These are phyloP conservation scores for Liquidambar formosana DNA, from an alignment of 164 flowering plant species.

Conservation along the genomic window DNA sequence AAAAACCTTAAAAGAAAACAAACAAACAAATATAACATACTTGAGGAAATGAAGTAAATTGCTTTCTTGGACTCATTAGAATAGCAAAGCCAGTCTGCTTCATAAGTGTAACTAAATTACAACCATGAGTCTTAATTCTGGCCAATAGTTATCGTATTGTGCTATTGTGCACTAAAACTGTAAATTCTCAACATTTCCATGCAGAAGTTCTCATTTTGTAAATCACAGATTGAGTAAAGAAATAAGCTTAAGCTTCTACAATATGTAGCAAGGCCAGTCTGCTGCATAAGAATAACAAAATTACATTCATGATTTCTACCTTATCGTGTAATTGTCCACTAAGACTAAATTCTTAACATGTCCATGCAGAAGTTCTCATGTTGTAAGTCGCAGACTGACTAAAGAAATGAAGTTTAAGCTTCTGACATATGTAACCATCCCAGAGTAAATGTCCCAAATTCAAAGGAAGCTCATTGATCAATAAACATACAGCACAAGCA, in stretches of 20 bases:
- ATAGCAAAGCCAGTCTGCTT: not conserved
- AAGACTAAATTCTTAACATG: no score
- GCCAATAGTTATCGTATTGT: not conserved
- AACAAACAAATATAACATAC: not conserved
- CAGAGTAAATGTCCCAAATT: no score
- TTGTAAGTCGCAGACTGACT: no score
- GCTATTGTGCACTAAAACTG: not conserved
- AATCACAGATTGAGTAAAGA: no score
- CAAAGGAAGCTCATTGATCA: no score
- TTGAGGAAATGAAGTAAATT: not conserved
- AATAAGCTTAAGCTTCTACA: not conserved
- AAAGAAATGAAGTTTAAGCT: no score
- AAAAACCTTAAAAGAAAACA: not conserved
- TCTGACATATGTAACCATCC: no score
- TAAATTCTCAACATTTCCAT: not conserved
- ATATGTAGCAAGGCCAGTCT: not conserved
- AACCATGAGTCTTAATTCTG: not conserved
- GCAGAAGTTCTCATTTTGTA: not conserved
- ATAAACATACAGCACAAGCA: not conserved
- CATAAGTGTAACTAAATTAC: not conserved
- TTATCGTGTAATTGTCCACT: no score
- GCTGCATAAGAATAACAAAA: no score
- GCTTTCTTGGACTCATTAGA: not conserved
- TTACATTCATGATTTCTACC: not conserved
- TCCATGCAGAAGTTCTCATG: no score